Base-by-base conservation (phyloP, 1,284 basidiomycete species). In the Schizophyllum commune region DNA sequence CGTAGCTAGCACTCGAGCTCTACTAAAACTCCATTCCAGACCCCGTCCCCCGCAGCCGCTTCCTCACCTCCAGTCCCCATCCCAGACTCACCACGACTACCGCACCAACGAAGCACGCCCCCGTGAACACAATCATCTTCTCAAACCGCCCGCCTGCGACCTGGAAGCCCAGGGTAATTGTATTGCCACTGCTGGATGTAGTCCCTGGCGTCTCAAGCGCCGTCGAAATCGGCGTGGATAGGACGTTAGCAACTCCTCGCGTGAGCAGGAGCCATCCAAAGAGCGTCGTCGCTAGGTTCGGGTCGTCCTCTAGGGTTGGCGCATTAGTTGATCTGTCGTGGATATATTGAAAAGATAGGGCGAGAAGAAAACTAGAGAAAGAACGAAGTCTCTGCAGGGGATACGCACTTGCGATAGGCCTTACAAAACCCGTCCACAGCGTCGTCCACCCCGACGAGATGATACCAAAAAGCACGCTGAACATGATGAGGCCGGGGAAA, bases 211-310 rank as follows among this genome's bases (percentile, higher is more conserved):
- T 47, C 39, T 47, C 39, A 9, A 47, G 39, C 3, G 39, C 39
- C 17, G 39, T 47, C 53, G 53, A 55, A n/a, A 55, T 55, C 4
- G 77, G 77, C 7, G 76, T 75, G 5, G 75, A 76, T 1, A 79
- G 65, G 32, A 80, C 72, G 59, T 77, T 78, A 0, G 77, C 77
- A 3, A 79, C 61, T 0, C 78, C 77, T 7, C 76, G 68, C 0
- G 74, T 72, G 33, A 77, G 67, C 21, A 74, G 67, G 19, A 78
- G 65, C 57, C 75, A 72, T 21, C 77, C 74, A 58, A 73, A 73
- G 15, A 79, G 65, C 8, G 69, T 69, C n/a, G 75, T 74, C 2
- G 71, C 64, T 11, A 75, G 67, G 4, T 60, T 65, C 0, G 71
- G 73, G 58, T 78, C 75, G 19, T 55, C 53, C 53, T 55, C 53